Base-by-base conservation (phyloP, 371 early-diverging fungal genomes). In the Polyrhizophydium stewartii region DNA sequence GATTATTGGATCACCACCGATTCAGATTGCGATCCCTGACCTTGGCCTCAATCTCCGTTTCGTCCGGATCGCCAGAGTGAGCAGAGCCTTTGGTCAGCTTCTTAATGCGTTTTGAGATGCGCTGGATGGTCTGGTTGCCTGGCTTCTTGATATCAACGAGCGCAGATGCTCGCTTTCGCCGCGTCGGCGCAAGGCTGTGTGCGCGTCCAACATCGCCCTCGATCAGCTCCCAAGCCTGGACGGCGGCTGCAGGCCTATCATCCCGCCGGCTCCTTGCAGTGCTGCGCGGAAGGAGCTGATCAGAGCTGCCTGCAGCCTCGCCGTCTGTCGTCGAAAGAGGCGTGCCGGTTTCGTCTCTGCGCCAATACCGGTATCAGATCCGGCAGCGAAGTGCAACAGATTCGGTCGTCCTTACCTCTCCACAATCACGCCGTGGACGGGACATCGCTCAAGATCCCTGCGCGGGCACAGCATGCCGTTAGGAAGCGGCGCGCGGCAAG, bases 221-320 rank as follows among this genome's bases (percentile, higher is more conserved):
- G 3, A 47, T 47, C 28, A 47, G 22, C 28, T 47, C 28, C 49
- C 49, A 47, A 47, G 49, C 49, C 22, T n/a, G 43, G 49, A 47
- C 25, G 3, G 28, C 49, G 49, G 22, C 49, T 16, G 49, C n/a
- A 17, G 43, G n/a, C 16, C 43, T 16, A n/a, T 43, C n/a, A n/a
- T 43, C n/a, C 43, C 16, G 43, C 16, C 16, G 16, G 43, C 43
- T n/a, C n/a, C n/a, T 16, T 43, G 43, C n/a, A 43, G 43, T 43
- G 43, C 43, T 43, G 17, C 16, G n/a, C 16, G 43, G 17, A 43
- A 43, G 43, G n/a, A 16, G 17, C 43, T 43, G 43, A 43, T 43
- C 43, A 17, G 43, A n/a, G n/a, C n/a, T n/a, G n/a, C n/a, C n/a
- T n/a, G n/a, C n/a, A n/a, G n/a, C n/a, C n/a, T n/a, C n/a, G n/a